phyloP scores from a whole-genome alignment of 2,329 filamentous ascomycete species.

The Westerdykella ornata region DNA sequence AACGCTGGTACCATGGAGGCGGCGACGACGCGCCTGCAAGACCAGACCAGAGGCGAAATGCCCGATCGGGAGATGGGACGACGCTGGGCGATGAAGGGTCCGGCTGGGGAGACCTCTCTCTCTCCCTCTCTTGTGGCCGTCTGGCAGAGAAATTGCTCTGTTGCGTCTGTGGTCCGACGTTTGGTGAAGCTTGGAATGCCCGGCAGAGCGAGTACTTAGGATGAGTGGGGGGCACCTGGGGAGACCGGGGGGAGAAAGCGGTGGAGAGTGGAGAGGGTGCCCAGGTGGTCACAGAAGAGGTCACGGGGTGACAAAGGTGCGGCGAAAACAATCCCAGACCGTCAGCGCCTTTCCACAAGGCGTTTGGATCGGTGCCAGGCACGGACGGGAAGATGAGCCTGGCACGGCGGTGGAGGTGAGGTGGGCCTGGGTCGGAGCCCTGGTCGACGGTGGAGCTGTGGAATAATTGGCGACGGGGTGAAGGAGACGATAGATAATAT shows the following conservation, averaged over 20 bases:
- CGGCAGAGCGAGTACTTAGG: too few relatives aligned
- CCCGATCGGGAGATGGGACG: neutral
- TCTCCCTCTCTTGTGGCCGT: neutral
- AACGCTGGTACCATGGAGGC: neutral
- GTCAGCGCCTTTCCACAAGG: neutral
- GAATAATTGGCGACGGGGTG: too few relatives aligned
- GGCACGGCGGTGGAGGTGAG: too few relatives aligned
- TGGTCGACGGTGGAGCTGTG: constrained; percentile 2
- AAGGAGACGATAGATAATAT: too few relatives aligned
- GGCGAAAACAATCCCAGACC: neutral
- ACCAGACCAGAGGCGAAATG: constrained; percentile 12
- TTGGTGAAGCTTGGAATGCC: too few relatives aligned
- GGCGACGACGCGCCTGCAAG: neutral
- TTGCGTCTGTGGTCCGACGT: too few relatives aligned
- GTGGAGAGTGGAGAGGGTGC: too few relatives aligned
- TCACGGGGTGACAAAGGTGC: neutral
- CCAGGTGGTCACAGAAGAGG: neutral
- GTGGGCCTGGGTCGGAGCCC: constrained; percentile 2
- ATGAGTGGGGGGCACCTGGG: neutral
- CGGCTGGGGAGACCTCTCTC: too few relatives aligned
- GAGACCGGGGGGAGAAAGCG: constrained; percentile 13
- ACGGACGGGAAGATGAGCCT: neutral
- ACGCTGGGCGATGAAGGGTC: neutral
- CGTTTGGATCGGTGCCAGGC: too few relatives aligned
- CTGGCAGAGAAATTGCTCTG: neutral